Conservation (phyloP, 2,329 filamentous ascomycete species). For the Davidsoniella virescens region DNA sequence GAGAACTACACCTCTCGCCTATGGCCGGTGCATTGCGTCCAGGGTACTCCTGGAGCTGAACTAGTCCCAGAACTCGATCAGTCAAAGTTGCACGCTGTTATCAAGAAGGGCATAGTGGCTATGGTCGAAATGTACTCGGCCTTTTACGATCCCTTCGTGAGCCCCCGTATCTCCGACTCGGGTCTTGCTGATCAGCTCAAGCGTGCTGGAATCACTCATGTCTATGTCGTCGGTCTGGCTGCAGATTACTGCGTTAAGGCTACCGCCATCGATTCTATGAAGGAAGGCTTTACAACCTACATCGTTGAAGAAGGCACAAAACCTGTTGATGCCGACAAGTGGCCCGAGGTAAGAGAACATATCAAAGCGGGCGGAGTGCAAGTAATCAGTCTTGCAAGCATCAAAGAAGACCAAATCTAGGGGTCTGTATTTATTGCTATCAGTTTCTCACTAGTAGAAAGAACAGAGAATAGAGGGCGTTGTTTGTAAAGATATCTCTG, state of each 20-base stretch:
- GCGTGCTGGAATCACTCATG: constrained; percentile 44
- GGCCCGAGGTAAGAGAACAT: constrained; percentile 37
- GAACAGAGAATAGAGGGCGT: too few species aligned
- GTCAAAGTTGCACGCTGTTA: constrained; percentile 41
- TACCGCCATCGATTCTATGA: constrained; percentile 62
- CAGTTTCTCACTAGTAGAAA: too few species aligned
- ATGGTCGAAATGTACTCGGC: constrained; percentile 87
- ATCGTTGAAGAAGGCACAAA: constrained; percentile 65
- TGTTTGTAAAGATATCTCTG: too few species aligned
- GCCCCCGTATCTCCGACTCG: constrained; percentile 42
- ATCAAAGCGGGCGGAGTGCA: constrained; percentile 43
- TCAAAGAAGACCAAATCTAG: constrained; percentile 23
- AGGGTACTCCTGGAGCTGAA: constrained; percentile 52
- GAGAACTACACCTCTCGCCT: constrained; percentile 52
- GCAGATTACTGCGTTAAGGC: constrained; percentile 77
- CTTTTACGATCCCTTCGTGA: constrained; percentile 65
- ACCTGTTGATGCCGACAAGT: constrained; percentile 47
- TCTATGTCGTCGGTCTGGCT: constrained; percentile 75
- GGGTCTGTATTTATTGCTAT: too few species aligned
- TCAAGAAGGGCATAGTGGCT: constrained; percentile 63
- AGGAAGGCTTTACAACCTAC: constrained; percentile 60
- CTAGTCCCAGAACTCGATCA: constrained; percentile 56
- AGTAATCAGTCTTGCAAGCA: constrained; percentile 40
- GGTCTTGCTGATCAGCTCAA: constrained; percentile 44
- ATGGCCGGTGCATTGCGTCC: constrained; percentile 86